These are phyloP conservation scores for Phoma herbarum DNA, from an alignment of 2,329 filamentous ascomycete species.

Conservation along the genomic window DNA sequence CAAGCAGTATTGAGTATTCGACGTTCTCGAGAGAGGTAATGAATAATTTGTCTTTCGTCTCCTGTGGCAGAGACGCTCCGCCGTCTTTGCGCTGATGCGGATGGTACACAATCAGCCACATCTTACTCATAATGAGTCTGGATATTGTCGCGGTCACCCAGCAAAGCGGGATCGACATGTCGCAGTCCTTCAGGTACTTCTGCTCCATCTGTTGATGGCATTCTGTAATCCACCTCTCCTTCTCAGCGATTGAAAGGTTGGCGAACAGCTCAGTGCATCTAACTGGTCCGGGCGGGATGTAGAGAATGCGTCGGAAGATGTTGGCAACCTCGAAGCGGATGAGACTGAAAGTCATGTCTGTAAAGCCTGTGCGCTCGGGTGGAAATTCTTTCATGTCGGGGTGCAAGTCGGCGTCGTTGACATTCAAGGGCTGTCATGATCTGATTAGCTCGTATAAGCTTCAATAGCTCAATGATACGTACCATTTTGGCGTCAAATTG, in stretches of 20 bases:
- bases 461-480: background rate
- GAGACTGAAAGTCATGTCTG: slow-evolving; percentile 65
- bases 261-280: slow-evolving; percentile 55
- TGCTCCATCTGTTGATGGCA: slow-evolving; percentile 59
- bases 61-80: slow-evolving; percentile 65
- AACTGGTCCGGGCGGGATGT: slow-evolving; percentile 54
- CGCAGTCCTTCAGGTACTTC: slow-evolving; percentile 60
- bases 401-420: slow-evolving; percentile 63
- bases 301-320: slow-evolving; percentile 57
- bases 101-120: slow-evolving; percentile 80
- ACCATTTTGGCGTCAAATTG: slow-evolving; percentile 67
- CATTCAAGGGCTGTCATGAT: slow-evolving; percentile 58
- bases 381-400: slow-evolving; percentile 61
- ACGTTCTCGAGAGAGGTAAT: slow-evolving; percentile 77
- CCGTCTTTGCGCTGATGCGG: slow-evolving; percentile 71
- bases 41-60: slow-evolving; percentile 74
- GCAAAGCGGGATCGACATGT: slow-evolving; percentile 67
- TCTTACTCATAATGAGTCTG: slow-evolving; percentile 77
- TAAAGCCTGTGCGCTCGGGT: slow-evolving; percentile 60
- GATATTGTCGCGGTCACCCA: slow-evolving; percentile 75
- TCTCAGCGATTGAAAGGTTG: slow-evolving; percentile 56
- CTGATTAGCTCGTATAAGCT: slow-evolving; percentile 14
- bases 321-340: slow-evolving; percentile 63
- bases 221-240: slow-evolving; percentile 61
- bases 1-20: slow-evolving; percentile 73